These are phyloP conservation scores for Sanghuangporus baumii DNA, from an alignment of 1,284 basidiomycete species.

Conservation along the genomic window DNA sequence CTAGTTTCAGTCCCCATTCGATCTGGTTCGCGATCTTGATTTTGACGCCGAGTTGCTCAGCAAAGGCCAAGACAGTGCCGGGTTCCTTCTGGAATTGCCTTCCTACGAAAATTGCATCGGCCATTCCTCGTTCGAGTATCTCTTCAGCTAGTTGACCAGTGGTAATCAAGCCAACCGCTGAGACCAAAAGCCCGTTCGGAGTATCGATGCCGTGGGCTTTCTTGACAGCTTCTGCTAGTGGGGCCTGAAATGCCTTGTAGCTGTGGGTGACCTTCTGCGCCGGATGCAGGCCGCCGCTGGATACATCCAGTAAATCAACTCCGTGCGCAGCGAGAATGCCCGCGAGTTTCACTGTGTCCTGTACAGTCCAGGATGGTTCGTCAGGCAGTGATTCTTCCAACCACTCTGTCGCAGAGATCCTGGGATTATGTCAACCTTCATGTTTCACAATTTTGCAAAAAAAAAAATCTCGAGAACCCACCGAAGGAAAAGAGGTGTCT, in stretches of 20 bases:
- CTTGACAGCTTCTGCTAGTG: conserved; percentile 40
- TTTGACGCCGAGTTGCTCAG: conserved; percentile 25
- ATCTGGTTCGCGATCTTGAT: conserved; percentile 29
- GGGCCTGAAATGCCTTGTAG: conserved; percentile 27
- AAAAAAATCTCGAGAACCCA: conserved; percentile 35
- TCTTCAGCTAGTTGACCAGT: conserved; percentile 38
- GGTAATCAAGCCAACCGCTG: conserved; percentile 46
- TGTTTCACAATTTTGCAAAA: conserved; percentile 29
- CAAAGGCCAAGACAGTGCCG: conserved; percentile 34
- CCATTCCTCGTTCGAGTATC: conserved; percentile 32
- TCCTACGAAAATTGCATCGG: conserved; percentile 44
- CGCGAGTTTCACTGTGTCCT: conserved; percentile 48
- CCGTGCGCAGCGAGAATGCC: conserved; percentile 46
- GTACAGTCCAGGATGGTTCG: conserved; percentile 44
- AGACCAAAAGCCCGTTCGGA: conserved; percentile 33
- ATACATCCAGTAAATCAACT: conserved; percentile 55
- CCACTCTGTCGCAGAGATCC: conserved; percentile 52
- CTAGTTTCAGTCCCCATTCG: conserved; percentile 31
- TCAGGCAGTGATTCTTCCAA: conserved; percentile 41
- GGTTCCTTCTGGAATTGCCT: conserved; percentile 56
- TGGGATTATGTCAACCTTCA: conserved; percentile 29
- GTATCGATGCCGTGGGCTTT: conserved; percentile 24
- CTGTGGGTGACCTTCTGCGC: conserved; percentile 30
- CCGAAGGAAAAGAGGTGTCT: conserved; percentile 47
- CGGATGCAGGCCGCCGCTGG: conserved; percentile 43